Percentiles rank a stretch among this genome's conserved stretches.
These are phyloP conservation scores for Candida arabinofermentans DNA, from an alignment of 805 yeast species.

Conservation along the genomic window DNA sequence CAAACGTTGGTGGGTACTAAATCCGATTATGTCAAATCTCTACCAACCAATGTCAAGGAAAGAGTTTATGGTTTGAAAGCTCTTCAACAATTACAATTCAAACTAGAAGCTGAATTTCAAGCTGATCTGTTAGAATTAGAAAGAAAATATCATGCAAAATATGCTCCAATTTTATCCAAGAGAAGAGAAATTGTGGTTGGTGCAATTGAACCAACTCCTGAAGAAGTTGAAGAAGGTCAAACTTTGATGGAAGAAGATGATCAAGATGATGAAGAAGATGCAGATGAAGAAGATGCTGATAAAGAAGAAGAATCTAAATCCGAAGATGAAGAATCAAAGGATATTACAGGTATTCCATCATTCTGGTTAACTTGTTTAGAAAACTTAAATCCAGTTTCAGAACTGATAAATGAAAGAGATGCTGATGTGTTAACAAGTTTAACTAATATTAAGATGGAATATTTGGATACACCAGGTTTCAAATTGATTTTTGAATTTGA, in stretches of 20 bases:
- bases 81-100: conserved; percentile 73
- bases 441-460: conserved; percentile 70
- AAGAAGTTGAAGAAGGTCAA: conserved; percentile 77
- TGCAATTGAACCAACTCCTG: conserved; percentile 66
- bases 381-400: conserved; percentile 75
- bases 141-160: conserved; percentile 66
- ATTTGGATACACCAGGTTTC: conserved; percentile 84
- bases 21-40: conserved; percentile 76
- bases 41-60: conserved; percentile 69
- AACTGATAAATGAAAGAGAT: conserved; percentile 86
- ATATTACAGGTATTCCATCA: conserved; percentile 75
- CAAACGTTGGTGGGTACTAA: conserved; percentile 81
- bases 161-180: conserved; percentile 69
- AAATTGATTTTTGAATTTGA: conserved; percentile 78
- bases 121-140: conserved; percentile 83
- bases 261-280: conserved; percentile 34
- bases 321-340: conserved; percentile 28
- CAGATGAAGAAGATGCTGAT: conserved; percentile 39
- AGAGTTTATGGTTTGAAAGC: conserved; percentile 81
- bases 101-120: conserved; percentile 87
- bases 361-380: conserved; percentile 97
- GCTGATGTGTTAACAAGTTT: conserved; percentile 72
- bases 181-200: conserved; percentile 76
- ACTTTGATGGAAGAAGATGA: conserved; percentile 49
- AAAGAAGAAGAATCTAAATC: conserved; percentile 39